Evolutionary conservation across 2,329 filamentous ascomycete species (phyloP), one percentile per base, ranked within the genome.

Genomic region (Tetracladium maxilliforme): DNA sequence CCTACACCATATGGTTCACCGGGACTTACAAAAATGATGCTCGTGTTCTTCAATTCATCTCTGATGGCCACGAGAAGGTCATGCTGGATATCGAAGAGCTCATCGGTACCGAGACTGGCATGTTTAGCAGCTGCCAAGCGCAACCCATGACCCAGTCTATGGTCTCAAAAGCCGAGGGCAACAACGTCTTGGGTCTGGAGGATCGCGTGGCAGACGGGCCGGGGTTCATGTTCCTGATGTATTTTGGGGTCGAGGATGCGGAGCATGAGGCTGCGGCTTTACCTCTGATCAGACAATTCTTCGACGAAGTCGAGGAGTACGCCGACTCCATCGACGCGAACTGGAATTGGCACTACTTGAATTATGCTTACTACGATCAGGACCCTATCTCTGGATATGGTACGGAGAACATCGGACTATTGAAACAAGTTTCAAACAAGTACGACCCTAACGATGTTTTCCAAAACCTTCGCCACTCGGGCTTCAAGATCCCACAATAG

Each of bases 361-460:
- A 64, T 34, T 62, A 64, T 29, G 57, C 56, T 1, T 45, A 48
- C 7, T 36, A 40, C 18, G 42, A 41, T 11, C 58, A 64, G 30
- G 36, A 54, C 16, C 48, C 56, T 2, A 40, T 64, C 12, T n/a
- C 34, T 1, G 40, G 49, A 8, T 64, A 62, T 28, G 56, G 59
- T 0, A 18, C 34, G 4, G 38, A 44, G 2, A 62, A 53, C n/a
- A 32, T 54, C 21, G 37, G 36, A 4, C 48, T 38, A 13, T 23
- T 60, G 16, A 33, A 36, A 22, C 30, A 30, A 1, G 26, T 53
- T 7, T 31, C 38, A 2, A 31, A 34, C 13, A 48, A 48, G 22
- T 55, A 51, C 23, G 51, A 56, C 22, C 51, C 49, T 2, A 22
- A 33, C 14, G 22, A 15, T 16, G 12, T 24, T n/a, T n/a, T n/a